These are phyloP conservation scores for Solanum chaucha DNA, from an alignment of 257 asterid genomes.

Conservation along the genomic window DNA sequence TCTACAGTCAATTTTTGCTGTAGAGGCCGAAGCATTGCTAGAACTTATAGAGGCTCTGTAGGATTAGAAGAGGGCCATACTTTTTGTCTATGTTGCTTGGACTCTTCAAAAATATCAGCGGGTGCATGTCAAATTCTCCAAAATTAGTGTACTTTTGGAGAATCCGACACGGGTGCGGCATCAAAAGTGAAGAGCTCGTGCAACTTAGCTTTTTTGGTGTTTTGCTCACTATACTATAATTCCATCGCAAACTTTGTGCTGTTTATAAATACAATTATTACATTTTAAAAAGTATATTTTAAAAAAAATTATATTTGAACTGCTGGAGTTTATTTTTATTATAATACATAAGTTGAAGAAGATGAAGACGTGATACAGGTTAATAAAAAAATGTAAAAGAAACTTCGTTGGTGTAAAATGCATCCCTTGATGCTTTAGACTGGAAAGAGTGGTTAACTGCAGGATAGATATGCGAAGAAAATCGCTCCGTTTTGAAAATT, in stretches of 20 bases:
- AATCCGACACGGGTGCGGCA: not conserved
- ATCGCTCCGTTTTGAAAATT: not conserved
- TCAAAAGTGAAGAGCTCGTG: not conserved
- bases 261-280: not conserved
- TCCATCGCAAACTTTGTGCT: not conserved
- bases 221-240: not conserved
- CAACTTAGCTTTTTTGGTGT: not conserved
- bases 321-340: not conserved
- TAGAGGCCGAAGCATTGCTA: not conserved
- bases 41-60: not conserved
- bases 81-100: not conserved
- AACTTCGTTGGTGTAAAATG: not conserved
- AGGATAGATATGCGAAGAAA: not conserved
- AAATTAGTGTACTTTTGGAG: not conserved
- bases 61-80: not conserved
- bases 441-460: not conserved
- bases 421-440: not conserved
- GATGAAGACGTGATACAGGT: not conserved
- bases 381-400: not conserved
- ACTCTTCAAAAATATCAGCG: not conserved
- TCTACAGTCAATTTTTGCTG: not conserved
- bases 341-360: not conserved
- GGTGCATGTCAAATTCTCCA: not conserved
- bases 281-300: not conserved
- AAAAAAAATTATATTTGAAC: not conserved